A percentile compares a stretch with the other conserved stretches of the same genome.
These are phyloP conservation scores for Sutorius eximius DNA, from an alignment of 1,284 basidiomycete genomes.

Conservation along the genomic window DNA sequence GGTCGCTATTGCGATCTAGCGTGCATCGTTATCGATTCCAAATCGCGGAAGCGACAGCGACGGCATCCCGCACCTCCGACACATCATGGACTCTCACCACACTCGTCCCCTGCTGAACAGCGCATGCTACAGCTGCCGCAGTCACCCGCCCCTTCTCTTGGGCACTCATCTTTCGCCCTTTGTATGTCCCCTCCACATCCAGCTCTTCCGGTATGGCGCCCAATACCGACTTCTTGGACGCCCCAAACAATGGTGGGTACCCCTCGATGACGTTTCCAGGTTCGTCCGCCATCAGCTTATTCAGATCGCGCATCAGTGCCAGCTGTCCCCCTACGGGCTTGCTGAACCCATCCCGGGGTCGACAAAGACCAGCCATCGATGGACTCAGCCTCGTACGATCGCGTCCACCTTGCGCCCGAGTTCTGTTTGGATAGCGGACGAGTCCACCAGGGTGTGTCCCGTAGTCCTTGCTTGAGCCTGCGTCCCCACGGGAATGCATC, in stretches of 20 bases:
- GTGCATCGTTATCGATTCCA: conserved; percentile 29
- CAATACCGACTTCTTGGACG: conserved; percentile 84
- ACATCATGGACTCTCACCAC: conserved; percentile 88
- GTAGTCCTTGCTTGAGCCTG: conserved; percentile 62
- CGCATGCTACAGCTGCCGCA: conserved; percentile 75
- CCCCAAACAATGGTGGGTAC: conserved; percentile 76
- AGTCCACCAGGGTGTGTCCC: conserved; percentile 40
- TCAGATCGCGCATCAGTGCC: conserved; percentile 59
- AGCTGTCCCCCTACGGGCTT: conserved; percentile 83
- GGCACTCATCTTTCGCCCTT: conserved; percentile 52
- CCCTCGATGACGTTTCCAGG: conserved; percentile 55
- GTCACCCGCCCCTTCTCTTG: conserved; percentile 80
- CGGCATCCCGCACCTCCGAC: conserved; percentile 58
- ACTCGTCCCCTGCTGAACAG: conserved; percentile 72
- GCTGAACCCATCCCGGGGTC: conserved; percentile 98
- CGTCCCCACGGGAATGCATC: conserved; percentile 93
- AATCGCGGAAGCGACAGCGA: conserved; percentile 46
- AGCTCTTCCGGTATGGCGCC: conserved; percentile 57
- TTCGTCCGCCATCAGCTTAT: conserved; percentile 46
- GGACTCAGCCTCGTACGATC: conserved; percentile 75
- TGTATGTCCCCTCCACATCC: conserved; percentile 40
- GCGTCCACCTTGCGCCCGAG: conserved; percentile 67
- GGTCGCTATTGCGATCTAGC: no score
- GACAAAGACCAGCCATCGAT: conserved; percentile 87
- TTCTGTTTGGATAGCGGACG: conserved; percentile 74